Evolutionary conservation across 2,329 filamentous ascomycete genomes (phyloP), one percentile per base, ranked within the genome.

Genomic region (Kalmusia sp.): DNA sequence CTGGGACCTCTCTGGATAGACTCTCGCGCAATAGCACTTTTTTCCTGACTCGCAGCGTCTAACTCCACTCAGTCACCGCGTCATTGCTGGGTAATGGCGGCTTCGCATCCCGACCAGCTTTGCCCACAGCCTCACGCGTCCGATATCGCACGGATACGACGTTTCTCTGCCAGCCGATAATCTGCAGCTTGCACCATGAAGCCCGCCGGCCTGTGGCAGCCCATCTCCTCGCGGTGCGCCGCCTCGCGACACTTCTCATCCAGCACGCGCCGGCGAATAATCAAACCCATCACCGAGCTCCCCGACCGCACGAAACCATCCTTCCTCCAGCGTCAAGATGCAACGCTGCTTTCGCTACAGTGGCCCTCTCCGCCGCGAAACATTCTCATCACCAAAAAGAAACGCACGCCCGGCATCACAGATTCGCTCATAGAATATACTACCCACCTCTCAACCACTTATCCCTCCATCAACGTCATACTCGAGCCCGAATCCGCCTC

Each of bases 391-490:
- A 83, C 89, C 39, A 87, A 87, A 71, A 91, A 91, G 70, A 81
- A 86, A 58, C 78, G 82, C 59, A 82, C 83, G 2, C 76, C 80
- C 2, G 73, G 75, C 24, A 82, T 87, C 46, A 84, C 82, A 24
- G 72, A 79, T 12, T 83, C 84, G 2, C 71, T 87, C 31, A 67
- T 86, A 54, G 84, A 86, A 63, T 86, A 86, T 65, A 79, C 80
- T 37, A 79, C 80, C 68, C 90, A 98, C 74, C 84, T 97, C 53
- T 85, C 87, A 62, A 82, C 80, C 57, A 91, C 91, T 54, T 97
- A 98, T 73, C 88, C 92, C 1, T 84, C 85, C 47, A 85, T 93
- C 58, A 89, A 91, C 65, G 81, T 98, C 43, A 85, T 98, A 9
- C 87, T 98, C 62, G 95, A 98, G 74, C 87, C 84, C 3, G 82